These are phyloP conservation scores for Ogataea parapolymorpha DNA, from an alignment of 805 yeast genomes.

Conservation along the genomic window DNA sequence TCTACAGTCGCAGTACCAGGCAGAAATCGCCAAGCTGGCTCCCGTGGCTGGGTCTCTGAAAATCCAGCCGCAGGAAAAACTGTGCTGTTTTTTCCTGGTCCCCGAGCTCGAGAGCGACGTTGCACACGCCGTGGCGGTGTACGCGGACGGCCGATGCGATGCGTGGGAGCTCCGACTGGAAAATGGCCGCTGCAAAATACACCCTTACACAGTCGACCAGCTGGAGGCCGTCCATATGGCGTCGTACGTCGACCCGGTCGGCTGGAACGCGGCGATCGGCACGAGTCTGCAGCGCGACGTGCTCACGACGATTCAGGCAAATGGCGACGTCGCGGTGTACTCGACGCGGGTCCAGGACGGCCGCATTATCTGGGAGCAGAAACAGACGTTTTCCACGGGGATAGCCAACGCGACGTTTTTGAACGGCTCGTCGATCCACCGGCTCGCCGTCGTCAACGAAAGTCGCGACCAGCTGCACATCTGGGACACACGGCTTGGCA, in stretches of 20 bases:
- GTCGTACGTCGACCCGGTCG: constrained; percentile 67
- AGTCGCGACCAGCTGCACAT: constrained; percentile 51
- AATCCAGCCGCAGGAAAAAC: constrained; percentile 9
- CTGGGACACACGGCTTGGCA: constrained; percentile 75
- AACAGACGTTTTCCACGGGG: constrained; percentile 52
- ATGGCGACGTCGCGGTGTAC: constrained; percentile 50
- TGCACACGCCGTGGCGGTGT: constrained; percentile 53
- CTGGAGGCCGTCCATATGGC: constrained; percentile 29
- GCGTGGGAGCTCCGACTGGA: constrained; percentile 41
- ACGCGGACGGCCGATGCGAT: constrained; percentile 30
- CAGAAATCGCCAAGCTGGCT: constrained; percentile 25
- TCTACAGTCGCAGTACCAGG: constrained; percentile 18
- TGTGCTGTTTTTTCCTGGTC: constrained; percentile 32
- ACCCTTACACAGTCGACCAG: constrained; percentile 22
- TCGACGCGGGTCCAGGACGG: constrained; percentile 29
- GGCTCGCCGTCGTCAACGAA: constrained; percentile 69
- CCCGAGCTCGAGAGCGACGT: constrained; percentile 31
- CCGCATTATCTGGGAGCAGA: constrained; percentile 50
- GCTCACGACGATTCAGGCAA: constrained; percentile 53
- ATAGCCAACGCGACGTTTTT: constrained; percentile 49
- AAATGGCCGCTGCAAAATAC: constrained; percentile 32
- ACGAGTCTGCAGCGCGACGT: constrained; percentile 38
- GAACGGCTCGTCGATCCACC: constrained; percentile 72
- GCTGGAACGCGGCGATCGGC: constrained; percentile 39
- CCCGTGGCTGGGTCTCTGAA: constrained; percentile 16